Percentiles rank a stretch among this genome's conserved stretches.
phyloP scores from a whole-genome alignment of 345 rosid genomes.

The Turnera subulata region DNA sequence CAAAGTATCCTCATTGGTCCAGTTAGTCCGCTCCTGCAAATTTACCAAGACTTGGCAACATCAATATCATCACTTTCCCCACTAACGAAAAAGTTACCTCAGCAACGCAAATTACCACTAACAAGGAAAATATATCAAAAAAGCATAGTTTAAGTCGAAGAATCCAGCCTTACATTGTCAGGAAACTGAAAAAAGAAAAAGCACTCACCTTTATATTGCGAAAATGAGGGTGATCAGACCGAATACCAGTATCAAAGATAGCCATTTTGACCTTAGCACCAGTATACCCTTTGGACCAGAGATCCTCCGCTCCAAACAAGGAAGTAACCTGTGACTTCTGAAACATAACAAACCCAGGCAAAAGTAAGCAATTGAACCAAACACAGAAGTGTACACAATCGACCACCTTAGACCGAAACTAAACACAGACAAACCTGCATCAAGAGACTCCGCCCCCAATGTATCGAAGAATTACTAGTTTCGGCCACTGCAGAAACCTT shows the following conservation, averaged over 20 bases:
- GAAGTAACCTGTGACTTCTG: constrained; percentile 93
- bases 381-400: background rate
- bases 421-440: constrained; percentile 41
- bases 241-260: constrained; percentile 94
- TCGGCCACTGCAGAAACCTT: constrained; percentile 20
- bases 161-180: too few species aligned
- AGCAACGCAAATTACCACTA: too few species aligned
- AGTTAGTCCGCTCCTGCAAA: constrained; percentile 90
- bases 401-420: background rate
- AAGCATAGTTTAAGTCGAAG: background rate
- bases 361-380: background rate
- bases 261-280: constrained; percentile 98
- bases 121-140: background rate
- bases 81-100: constrained; percentile 18
- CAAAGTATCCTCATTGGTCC: constrained; percentile 95
- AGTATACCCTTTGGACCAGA: constrained; percentile 87
- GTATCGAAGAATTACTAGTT: constrained; percentile 57
- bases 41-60: constrained; percentile 21
- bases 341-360: constrained; percentile 6
- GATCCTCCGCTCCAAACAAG: constrained; percentile 85
- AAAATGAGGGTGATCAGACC: constrained; percentile 89
- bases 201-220: constrained; percentile 86
- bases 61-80: constrained; percentile 20
- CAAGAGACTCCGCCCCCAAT: constrained; percentile 74
- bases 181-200: too few species aligned